Conservation (phyloP, 1,284 basidiomycete species). For the Takashimella tepidaria region DNA sequence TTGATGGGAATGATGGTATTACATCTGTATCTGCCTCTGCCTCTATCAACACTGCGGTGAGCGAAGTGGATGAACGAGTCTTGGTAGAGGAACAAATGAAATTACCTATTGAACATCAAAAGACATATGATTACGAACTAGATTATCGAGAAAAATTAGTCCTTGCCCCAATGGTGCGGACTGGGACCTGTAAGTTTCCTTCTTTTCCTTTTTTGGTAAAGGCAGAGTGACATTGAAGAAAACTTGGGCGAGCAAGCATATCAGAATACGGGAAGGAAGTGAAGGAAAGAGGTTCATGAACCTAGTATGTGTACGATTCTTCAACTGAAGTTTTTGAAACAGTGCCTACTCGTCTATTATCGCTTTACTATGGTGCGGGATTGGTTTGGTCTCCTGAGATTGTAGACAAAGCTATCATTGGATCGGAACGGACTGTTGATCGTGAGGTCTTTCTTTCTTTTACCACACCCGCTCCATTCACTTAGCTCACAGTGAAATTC, state of each 20-base stretch:
- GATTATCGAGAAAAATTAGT: constrained; percentile 69
- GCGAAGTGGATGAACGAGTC: constrained; percentile 7
- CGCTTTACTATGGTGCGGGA: constrained; percentile 87
- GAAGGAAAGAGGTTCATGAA: no score
- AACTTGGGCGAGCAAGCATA: no score
- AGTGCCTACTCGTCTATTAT: constrained; percentile 58
- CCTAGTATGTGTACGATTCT: no score
- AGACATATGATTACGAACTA: constrained; percentile 33
- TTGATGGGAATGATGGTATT: no score
- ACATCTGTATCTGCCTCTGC: no score
- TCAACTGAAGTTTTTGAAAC: no score
- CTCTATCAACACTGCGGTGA: no score
- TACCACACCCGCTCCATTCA: no score
- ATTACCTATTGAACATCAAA: constrained; percentile 28
- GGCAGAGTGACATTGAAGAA: no score
- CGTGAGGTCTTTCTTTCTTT: constrained; percentile 53
- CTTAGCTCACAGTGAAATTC: no score
- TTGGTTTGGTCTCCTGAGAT: constrained; percentile 97
- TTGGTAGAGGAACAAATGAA: constrained; percentile 33
- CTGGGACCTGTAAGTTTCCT: constrained; percentile 65
- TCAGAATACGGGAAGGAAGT: no score
- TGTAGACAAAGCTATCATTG: constrained; percentile 92
- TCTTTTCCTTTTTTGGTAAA: no score
- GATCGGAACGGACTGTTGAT: constrained; percentile 74
- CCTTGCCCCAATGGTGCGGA: constrained; percentile 92